These are phyloP conservation scores for Tilletia caries DNA, from an alignment of 1,284 basidiomycete genomes.

Conservation along the genomic window DNA sequence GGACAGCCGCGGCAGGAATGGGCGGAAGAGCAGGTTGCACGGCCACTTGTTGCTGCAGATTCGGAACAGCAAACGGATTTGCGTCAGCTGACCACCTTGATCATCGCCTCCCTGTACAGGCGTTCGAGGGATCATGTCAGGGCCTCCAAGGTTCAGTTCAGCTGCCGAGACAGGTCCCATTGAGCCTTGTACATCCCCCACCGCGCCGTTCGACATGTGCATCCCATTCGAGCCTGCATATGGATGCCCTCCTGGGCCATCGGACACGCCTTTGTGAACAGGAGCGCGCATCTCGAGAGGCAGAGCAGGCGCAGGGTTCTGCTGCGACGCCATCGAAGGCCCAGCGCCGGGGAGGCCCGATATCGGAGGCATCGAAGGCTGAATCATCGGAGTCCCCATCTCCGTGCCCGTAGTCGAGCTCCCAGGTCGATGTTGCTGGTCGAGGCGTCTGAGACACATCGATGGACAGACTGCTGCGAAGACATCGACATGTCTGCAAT, in stretches of 20 bases:
- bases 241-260: not conserved
- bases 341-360: not conserved
- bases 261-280: not conserved
- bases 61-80: too few relatives aligned
- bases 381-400: not conserved
- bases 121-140: too few relatives aligned
- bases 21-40: slow-evolving; percentile 10
- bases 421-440: too few relatives aligned
- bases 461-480: not conserved
- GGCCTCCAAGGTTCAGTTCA: too few relatives aligned
- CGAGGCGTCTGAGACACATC: too few relatives aligned
- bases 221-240: not conserved
- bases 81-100: too few relatives aligned
- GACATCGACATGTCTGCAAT: not conserved
- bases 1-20: slow-evolving; percentile 40
- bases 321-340: not conserved
- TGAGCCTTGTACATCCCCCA: not conserved
- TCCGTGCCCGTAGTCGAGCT: not conserved
- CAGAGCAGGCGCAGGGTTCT: not conserved
- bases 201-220: not conserved
- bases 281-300: not conserved
- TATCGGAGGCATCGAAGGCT: not conserved
- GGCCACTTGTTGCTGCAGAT: slow-evolving; percentile 31
- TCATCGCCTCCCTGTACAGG: too few relatives aligned
- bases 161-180: not conserved